phyloP scores from a whole-genome alignment of 805 yeast genomes.

The Ogataea methanolica region DNA sequence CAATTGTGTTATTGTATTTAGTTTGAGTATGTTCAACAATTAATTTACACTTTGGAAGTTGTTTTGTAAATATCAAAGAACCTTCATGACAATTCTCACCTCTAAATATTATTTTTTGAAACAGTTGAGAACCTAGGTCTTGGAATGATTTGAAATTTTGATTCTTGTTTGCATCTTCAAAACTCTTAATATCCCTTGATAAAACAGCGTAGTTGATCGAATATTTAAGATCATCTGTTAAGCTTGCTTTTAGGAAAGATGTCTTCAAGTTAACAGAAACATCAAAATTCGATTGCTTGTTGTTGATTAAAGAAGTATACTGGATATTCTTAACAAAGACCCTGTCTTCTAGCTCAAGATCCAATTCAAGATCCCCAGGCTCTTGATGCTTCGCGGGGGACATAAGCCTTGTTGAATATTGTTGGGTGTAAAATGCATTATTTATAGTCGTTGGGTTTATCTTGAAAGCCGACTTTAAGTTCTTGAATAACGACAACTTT shows the following conservation, averaged over 20 bases:
- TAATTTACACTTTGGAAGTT: conserved; percentile 4
- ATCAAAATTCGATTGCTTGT: conserved; percentile 6
- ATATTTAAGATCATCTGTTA: conserved; percentile 71
- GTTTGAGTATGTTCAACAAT: conserved; percentile 6
- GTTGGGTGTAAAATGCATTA: not conserved
- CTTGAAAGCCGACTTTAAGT: conserved; percentile 1
- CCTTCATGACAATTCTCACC: conserved; percentile 13
- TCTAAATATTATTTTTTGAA: conserved; percentile 16
- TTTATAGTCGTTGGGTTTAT: conserved; percentile 1
- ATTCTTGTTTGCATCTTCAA: conserved; percentile 39
- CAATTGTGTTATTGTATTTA: not conserved
- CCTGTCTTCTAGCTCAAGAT: conserved; percentile 25
- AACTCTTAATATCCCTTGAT: conserved; percentile 56
- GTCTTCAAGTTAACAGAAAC: conserved; percentile 55
- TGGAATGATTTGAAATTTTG: conserved; percentile 39
- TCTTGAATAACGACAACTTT: conserved; percentile 1
- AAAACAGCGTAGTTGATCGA: conserved; percentile 88
- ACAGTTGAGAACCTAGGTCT: conserved; percentile 27
- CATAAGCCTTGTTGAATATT: not conserved
- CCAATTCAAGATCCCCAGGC: not conserved
- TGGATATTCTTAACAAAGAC: conserved; percentile 50
- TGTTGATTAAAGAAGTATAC: conserved; percentile 11
- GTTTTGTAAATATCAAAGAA: conserved; percentile 10
- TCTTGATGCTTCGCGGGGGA: not conserved
- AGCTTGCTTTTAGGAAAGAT: conserved; percentile 69